Base-by-base conservation (phyloP, 768 basidiomycete genomes). In the Auricularia heimuer region DNA sequence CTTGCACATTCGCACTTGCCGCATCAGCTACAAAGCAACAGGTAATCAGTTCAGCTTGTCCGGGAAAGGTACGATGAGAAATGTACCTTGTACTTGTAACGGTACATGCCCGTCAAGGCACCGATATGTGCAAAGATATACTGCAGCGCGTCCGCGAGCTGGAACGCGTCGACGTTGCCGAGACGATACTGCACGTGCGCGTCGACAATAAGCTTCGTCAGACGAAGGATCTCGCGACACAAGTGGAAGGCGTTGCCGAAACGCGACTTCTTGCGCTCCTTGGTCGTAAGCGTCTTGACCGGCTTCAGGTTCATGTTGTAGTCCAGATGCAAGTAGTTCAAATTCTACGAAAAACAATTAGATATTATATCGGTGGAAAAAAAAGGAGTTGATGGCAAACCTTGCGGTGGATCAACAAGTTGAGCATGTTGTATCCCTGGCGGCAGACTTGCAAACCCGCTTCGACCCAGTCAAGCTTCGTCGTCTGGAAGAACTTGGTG, bases 401-500 rank as follows among this genome's bases (percentile, higher is more conserved):
- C 85, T 99, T 99, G 75, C 97, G 94, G 77, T 99, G 97, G 70
- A 99, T 99, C 67, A 99, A 82, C 36, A 99, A 79, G 76, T 99
- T 99, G 68, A 99, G 80, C 97, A 99, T 99, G 78, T 98, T 99
- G 79, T 97, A 99, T 47, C 97, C 97, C 74, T 99, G 97, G 69
- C 97, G 81, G 79, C 96, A 98, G 63, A 99, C 96, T 76, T 99
- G 97, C 67, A 99, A 77, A 69, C 97, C 97, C 2, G 96, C 97
- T 75, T 99, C 97, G 44, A 99, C 96, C 97, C 97, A 99, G 75
- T 99, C 97, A 69, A 99, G 77, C 69, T 84, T 92, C 3, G 97
- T 99, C 14, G 92, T 93, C 80, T 98, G 97, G 87, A 99, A 99
- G 79, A 99, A 99, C 77, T 98, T 98, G 65, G 97, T 99, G n/a